Conservation (phyloP, 164 flowering plant species). For the Macadamia tetraphylla region DNA sequence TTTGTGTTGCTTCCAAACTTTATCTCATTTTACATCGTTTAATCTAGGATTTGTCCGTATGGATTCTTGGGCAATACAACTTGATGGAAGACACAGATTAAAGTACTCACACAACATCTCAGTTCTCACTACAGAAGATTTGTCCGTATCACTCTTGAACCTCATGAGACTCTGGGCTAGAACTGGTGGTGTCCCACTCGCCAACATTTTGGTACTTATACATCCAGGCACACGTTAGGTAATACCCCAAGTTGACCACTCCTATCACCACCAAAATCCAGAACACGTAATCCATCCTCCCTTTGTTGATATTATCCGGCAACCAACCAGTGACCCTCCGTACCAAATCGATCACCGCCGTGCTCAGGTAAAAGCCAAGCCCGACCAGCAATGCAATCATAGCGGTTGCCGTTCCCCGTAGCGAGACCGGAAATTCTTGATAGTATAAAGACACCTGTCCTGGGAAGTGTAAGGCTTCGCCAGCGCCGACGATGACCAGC, state of each 20-base stretch:
- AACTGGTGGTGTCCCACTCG: too few species aligned
- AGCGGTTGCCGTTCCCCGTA: conserved; percentile 39
- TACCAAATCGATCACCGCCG: conserved; percentile 38
- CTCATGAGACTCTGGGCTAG: too few species aligned
- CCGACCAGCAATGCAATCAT: conserved; percentile 36
- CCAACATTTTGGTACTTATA: conserved; percentile 15
- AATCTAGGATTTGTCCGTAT: too few species aligned
- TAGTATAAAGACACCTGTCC: conserved; percentile 49
- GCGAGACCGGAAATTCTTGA: conserved; percentile 42
- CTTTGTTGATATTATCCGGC: conserved; percentile 48
- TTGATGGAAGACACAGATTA: too few species aligned
- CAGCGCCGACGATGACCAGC: conserved; percentile 36
- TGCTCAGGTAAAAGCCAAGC: conserved; percentile 41
- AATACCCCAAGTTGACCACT: conserved; percentile 34
- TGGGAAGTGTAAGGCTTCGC: conserved; percentile 60
- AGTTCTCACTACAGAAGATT: too few species aligned
- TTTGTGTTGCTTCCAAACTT: too few species aligned
- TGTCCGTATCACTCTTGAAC: too few species aligned
- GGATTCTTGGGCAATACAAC: too few species aligned
- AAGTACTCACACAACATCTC: too few species aligned
- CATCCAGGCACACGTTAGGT: conserved; percentile 24
- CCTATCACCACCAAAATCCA: conserved; percentile 35
- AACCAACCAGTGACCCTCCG: conserved; percentile 44
- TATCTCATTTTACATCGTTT: too few species aligned
- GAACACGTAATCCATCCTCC: conserved; percentile 47